Evolutionary conservation across 2,329 filamentous ascomycete genomes (phyloP).

Genomic region (Colletotrichum agaves): DNA sequence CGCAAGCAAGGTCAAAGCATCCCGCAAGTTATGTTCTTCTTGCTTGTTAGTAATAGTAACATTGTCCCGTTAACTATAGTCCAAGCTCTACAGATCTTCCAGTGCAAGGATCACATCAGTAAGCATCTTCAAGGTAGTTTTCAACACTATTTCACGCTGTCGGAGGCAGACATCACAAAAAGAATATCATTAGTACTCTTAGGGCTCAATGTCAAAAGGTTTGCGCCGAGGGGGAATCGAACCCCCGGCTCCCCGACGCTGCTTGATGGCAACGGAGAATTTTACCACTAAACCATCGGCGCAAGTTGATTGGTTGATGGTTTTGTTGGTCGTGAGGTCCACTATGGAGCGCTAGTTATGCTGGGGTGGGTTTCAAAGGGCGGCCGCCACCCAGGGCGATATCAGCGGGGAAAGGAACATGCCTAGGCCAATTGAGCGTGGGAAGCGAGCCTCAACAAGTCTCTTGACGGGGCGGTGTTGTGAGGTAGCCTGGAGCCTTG

Average conservation of each 20-base stretch:
- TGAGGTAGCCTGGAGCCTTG: neutral
- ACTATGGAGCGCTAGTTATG: neutral
- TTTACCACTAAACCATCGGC: slow-evolving; percentile 19
- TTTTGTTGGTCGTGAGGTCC: accelerated
- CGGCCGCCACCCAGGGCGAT: neutral
- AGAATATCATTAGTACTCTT: too few relatives aligned
- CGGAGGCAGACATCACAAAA: too few relatives aligned
- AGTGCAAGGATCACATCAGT: too few relatives aligned
- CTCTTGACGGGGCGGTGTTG: neutral
- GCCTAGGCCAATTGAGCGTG: neutral
- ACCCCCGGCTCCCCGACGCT: slow-evolving; percentile 15
- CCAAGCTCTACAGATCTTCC: too few relatives aligned
- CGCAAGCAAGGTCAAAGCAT: too few relatives aligned
- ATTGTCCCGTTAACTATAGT: too few relatives aligned
- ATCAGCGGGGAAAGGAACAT: neutral
- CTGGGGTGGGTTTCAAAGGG: neutral
- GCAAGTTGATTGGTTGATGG: neutral
- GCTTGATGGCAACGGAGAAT: slow-evolving; percentile 13
- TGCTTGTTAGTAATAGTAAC: too few relatives aligned
- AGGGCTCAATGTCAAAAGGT: neutral
- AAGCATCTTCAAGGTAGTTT: too few relatives aligned
- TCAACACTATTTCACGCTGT: too few relatives aligned
- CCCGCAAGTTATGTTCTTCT: too few relatives aligned
- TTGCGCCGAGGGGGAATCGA: slow-evolving; percentile 13
- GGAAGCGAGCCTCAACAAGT: neutral